A percentile compares a stretch with the other conserved stretches of the same genome.
phyloP scores from a whole-genome alignment of 2,329 filamentous ascomycete species.

The Ilyonectria mors-panacis region DNA sequence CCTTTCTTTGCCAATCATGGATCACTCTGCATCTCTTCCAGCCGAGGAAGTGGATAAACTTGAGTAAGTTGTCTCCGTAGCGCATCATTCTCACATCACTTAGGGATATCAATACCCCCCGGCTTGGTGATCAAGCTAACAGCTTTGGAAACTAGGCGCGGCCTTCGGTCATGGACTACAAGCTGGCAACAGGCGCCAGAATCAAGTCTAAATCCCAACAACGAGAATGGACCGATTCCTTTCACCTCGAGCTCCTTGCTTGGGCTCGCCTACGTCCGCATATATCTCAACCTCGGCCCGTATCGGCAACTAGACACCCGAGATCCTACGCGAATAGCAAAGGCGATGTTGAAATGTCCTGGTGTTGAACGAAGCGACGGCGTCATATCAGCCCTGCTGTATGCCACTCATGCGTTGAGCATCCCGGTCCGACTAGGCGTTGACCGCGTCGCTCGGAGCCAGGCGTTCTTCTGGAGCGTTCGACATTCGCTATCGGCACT shows the following conservation, averaged over 20 bases:
- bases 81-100: not conserved
- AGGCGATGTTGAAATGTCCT: slow-evolving; percentile 55
- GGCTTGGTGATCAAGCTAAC: not conserved
- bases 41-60: slow-evolving; percentile 55
- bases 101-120: not conserved
- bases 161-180: slow-evolving; percentile 55
- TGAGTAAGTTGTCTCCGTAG: slow-evolving; percentile 44
- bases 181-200: slow-evolving; percentile 58
- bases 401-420: slow-evolving; percentile 68
- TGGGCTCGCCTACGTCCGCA: slow-evolving; percentile 62
- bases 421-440: slow-evolving; percentile 70
- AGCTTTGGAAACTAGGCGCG: slow-evolving; percentile 43
- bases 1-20: slow-evolving; percentile 53
- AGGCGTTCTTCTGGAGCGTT: slow-evolving; percentile 71
- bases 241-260: slow-evolving; percentile 63
- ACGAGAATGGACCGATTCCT: slow-evolving; percentile 58
- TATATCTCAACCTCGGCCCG: slow-evolving; percentile 62
- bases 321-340: slow-evolving; percentile 57
- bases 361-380: slow-evolving; percentile 63
- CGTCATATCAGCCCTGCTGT: slow-evolving; percentile 64
- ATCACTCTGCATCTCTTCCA: slow-evolving; percentile 50
- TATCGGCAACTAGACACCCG: slow-evolving; percentile 60
- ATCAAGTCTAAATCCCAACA: slow-evolving; percentile 57
- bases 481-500: slow-evolving; percentile 69
- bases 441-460: slow-evolving; percentile 67